Evolutionary conservation across 73 alveolate genomes (phyloP), one percentile per base, ranked within the genome.

Genomic region (Stentor coeruleus): DNA sequence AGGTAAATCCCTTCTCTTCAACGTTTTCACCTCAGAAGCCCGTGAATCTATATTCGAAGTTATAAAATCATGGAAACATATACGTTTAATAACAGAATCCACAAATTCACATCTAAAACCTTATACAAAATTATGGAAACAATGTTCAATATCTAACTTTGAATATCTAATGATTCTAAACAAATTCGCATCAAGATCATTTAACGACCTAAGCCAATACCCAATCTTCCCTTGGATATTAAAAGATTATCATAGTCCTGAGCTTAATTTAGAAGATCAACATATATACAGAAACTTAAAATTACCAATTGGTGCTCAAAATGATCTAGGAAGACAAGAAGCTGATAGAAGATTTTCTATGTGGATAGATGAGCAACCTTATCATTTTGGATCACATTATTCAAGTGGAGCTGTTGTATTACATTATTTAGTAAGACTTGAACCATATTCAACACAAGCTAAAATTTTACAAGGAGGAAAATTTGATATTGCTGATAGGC

Each of bases 141-240:
- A 90, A 42, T 91, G 94, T 14, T 66, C 90, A 36, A 91, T 97
- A 3, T 81, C 98, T 3, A 97, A 93, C 80, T 87, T 92, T 81
- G 94, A 91, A 79, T 89, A 93, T 86, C 49, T 97, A 38, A 91
- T 95, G 95, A 81, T 91, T 35, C 72, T 96, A 59, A 97, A 97
- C 84, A 87, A 92, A 39, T 91, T 89, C 85, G 93, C 99, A 3
- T 91, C 95, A 60, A 81, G 99, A 77, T 85, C 98, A 35, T 90
- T 88, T 82, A 88, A 93, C 81, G 98, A 97, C 86, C 80, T 97
- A 60, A 94, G 98, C 3, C 93, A 97, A 82, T 97, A 97, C 86
- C 99, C 99, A n/a, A 98, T 97, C 3, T 97, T 95, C 85, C 99
- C 99, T 3, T 94, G 98, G 98, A 84, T 97, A 57, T 35, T 97